phyloP scores from a whole-genome alignment of 768 basidiomycete genomes.

The Leucogyrophana mollusca region DNA sequence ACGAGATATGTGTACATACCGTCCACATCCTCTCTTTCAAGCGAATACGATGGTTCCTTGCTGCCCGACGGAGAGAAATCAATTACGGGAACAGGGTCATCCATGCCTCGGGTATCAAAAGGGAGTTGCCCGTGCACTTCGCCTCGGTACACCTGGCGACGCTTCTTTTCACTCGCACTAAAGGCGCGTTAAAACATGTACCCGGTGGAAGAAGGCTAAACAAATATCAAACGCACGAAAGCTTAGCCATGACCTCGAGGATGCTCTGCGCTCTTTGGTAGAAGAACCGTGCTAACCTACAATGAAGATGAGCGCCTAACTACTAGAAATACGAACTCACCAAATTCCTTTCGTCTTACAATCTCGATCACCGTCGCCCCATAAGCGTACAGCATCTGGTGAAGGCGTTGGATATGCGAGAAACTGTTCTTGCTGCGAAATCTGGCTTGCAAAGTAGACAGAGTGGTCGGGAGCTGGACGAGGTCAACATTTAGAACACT shows the following conservation, averaged over 20 bases:
- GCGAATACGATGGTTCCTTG: slow-evolving; percentile 58
- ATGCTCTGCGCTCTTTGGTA: slow-evolving; percentile 78
- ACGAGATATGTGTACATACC: slow-evolving; percentile 41
- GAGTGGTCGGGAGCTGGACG: slow-evolving; percentile 63
- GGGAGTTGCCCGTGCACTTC: slow-evolving; percentile 87
- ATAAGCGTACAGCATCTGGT: slow-evolving; percentile 90
- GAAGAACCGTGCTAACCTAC: slow-evolving; percentile 66
- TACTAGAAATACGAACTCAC: slow-evolving; percentile 38
- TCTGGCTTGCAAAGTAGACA: slow-evolving; percentile 66
- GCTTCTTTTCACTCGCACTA: slow-evolving; percentile 75
- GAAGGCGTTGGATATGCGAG: slow-evolving; percentile 85
- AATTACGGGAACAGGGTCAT: slow-evolving; percentile 73
- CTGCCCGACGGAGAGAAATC: slow-evolving; percentile 76
- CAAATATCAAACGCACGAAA: slow-evolving; percentile 67
- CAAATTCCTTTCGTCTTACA: slow-evolving; percentile 86
- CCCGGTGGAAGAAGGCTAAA: slow-evolving; percentile 1
- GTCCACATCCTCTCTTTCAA: slow-evolving; percentile 71
- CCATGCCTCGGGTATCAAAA: slow-evolving; percentile 80
- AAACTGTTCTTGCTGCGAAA: slow-evolving; percentile 82
- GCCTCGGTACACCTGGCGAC: slow-evolving; percentile 80
- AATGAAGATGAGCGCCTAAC: slow-evolving; percentile 1
- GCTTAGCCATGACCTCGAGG: slow-evolving; percentile 82
- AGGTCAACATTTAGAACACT: slow-evolving; percentile 81
- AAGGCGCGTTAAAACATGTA: slow-evolving; percentile 7
- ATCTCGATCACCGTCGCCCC: slow-evolving; percentile 90